Conservation (phyloP, 1,284 basidiomycete species). For the Sanghuangporus baumii region DNA sequence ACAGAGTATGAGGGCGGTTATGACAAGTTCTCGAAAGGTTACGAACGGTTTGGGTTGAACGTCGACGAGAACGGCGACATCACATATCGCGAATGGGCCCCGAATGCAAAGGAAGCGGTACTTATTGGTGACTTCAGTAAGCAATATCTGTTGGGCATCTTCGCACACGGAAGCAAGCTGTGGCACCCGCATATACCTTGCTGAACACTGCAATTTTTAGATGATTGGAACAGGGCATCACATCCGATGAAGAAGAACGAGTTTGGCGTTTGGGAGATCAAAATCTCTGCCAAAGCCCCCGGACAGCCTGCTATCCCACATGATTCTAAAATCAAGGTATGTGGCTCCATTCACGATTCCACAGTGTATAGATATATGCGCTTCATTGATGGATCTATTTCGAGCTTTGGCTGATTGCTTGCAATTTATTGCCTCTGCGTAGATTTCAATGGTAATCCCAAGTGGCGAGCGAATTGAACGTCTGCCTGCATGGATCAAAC, state of each 20-base stretch:
- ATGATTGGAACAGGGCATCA: slow-evolving; percentile 80
- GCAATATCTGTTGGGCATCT: slow-evolving; percentile 29
- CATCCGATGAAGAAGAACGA: slow-evolving; percentile 83
- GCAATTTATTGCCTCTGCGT: neutral
- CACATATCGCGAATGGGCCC: slow-evolving; percentile 94
- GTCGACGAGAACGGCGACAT: slow-evolving; percentile 67
- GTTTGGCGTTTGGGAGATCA: slow-evolving; percentile 94
- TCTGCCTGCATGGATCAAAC: slow-evolving; percentile 89
- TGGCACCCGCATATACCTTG: neutral
- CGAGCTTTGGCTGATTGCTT: neutral
- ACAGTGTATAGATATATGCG: neutral
- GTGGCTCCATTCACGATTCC: slow-evolving; percentile 12
- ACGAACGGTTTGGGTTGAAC: slow-evolving; percentile 82
- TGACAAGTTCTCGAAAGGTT: slow-evolving; percentile 84
- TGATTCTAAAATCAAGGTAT: slow-evolving; percentile 88
- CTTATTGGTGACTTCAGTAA: slow-evolving; percentile 96
- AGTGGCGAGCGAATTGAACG: slow-evolving; percentile 83
- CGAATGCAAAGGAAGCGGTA: slow-evolving; percentile 77
- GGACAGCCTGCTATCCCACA: slow-evolving; percentile 87
- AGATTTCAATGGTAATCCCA: slow-evolving; percentile 84
- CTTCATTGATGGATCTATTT: neutral
- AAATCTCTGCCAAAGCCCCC: slow-evolving; percentile 60
- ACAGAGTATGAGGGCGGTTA: slow-evolving; percentile 81
- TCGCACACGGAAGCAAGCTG: neutral
- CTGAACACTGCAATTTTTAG: slow-evolving; percentile 36